A percentile compares a stretch with the other conserved stretches of the same genome.
Conservation (phyloP, 768 basidiomycete genomes). For the Suillus discolor region DNA sequence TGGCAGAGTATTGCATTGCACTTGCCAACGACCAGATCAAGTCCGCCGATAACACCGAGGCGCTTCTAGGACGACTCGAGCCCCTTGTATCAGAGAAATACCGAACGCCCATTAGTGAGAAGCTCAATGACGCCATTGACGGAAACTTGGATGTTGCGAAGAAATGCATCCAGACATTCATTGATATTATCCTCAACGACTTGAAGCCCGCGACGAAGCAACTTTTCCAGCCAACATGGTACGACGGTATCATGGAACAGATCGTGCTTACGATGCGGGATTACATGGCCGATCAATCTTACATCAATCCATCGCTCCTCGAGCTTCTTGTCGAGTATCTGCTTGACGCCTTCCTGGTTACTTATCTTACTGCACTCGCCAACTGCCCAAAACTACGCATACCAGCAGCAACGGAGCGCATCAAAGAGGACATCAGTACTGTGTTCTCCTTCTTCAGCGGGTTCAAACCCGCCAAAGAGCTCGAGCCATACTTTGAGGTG, state of each 20-base stretch:
- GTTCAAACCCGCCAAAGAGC: slow-evolving; percentile 75
- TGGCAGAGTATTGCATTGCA: slow-evolving; percentile 96
- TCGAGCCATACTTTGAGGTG: slow-evolving; percentile 84
- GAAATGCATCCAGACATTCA: slow-evolving; percentile 92
- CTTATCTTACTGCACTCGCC: slow-evolving; percentile 86
- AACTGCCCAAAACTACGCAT: slow-evolving; percentile 85
- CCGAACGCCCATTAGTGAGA: slow-evolving; percentile 75
- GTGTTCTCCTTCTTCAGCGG: slow-evolving; percentile 81
- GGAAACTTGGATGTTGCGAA: slow-evolving; percentile 98
- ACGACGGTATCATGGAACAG: slow-evolving; percentile 84
- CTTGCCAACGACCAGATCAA: slow-evolving; percentile 98
- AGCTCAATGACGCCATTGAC: slow-evolving; percentile 94
- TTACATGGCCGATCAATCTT: slow-evolving; percentile 93
- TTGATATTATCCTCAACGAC: slow-evolving; percentile 95
- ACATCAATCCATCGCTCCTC: slow-evolving; percentile 87
- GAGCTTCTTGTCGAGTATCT: slow-evolving; percentile 93
- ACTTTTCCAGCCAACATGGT: slow-evolving; percentile 87
- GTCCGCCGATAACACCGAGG: slow-evolving; percentile 91
- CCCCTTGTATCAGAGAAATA: slow-evolving; percentile 94
- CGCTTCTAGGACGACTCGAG: slow-evolving; percentile 82
- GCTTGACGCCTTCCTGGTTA: slow-evolving; percentile 85
- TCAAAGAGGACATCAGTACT: slow-evolving; percentile 78
- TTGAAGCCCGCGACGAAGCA: slow-evolving; percentile 83
- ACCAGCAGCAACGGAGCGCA: slow-evolving; percentile 80
- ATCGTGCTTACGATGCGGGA: slow-evolving; percentile 95